Percentiles rank a stretch among this genome's conserved stretches.
Evolutionary conservation across 1,139 yeast species (phyloP).

Genomic region (Sugiyamaella novakii): DNA sequence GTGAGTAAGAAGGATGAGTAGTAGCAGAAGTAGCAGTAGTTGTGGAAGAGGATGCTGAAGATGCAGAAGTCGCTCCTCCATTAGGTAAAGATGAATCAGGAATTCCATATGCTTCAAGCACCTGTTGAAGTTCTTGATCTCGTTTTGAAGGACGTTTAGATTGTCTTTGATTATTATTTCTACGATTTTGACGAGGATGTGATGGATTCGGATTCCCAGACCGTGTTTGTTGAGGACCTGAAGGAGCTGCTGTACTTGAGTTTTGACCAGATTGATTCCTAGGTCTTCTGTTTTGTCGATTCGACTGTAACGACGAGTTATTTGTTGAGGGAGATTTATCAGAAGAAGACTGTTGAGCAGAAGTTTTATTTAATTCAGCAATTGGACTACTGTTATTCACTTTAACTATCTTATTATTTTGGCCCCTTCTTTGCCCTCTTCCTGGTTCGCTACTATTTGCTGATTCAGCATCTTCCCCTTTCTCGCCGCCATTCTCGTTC

Average conservation of each 20-base stretch:
- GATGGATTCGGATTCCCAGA: background rate
- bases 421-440: slow-evolving; percentile 1
- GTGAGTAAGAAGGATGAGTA: slow-evolving; percentile 7
- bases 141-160: slow-evolving; percentile 8
- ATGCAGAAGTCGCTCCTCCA: background rate
- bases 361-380: background rate
- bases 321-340: no score
- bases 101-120: slow-evolving; percentile 14
- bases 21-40: background rate
- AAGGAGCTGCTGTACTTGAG: no score
- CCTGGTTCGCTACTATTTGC: background rate
- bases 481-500: background rate
- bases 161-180: background rate
- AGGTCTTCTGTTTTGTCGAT: background rate
- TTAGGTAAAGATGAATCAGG: slow-evolving; percentile 10
- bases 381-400: background rate
- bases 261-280: background rate
- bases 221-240: background rate
- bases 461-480: background rate
- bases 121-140: slow-evolving; percentile 13
- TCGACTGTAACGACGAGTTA: background rate
- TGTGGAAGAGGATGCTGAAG: background rate
- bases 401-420: background rate
- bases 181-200: background rate
- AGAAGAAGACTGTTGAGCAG: background rate